These are phyloP conservation scores for Trichophyton schoenleinii DNA, from an alignment of 2,329 filamentous ascomycete species.

Conservation along the genomic window DNA sequence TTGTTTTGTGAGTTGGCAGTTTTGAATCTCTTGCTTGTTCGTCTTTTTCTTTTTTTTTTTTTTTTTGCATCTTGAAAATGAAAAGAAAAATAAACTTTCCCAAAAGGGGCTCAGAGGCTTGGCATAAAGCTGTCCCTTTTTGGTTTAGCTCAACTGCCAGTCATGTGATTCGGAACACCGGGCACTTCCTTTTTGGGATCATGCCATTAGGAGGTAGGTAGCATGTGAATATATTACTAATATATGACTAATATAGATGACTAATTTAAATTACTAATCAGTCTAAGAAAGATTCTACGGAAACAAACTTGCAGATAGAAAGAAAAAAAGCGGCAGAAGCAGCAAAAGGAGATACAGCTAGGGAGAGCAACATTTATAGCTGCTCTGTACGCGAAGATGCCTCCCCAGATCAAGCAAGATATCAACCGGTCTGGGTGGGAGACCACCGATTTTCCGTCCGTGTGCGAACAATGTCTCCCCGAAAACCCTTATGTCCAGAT, in stretches of 20 bases:
- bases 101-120: neutral
- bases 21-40: neutral
- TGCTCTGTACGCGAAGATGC: slow-evolving; percentile 25
- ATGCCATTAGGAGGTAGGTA: neutral
- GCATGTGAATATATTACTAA: neutral
- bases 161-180: neutral
- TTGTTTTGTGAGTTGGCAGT: neutral
- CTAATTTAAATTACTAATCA: neutral
- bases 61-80: neutral
- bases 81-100: neutral
- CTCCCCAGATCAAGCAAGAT: slow-evolving; percentile 93
- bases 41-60: neutral
- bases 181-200: neutral
- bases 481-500: slow-evolving; percentile 98
- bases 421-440: slow-evolving; percentile 95
- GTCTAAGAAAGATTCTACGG: neutral
- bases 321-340: neutral
- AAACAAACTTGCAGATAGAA: neutral
- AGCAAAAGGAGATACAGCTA: neutral
- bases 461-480: slow-evolving; percentile 75
- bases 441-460: slow-evolving; percentile 45
- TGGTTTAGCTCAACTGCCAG: neutral
- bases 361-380: neutral
- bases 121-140: neutral
- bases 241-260: neutral